Evolutionary conservation across 225 moss, liverwort and hornwort genomes (phyloP).

Genomic region (Lunularia cruciata): DNA sequence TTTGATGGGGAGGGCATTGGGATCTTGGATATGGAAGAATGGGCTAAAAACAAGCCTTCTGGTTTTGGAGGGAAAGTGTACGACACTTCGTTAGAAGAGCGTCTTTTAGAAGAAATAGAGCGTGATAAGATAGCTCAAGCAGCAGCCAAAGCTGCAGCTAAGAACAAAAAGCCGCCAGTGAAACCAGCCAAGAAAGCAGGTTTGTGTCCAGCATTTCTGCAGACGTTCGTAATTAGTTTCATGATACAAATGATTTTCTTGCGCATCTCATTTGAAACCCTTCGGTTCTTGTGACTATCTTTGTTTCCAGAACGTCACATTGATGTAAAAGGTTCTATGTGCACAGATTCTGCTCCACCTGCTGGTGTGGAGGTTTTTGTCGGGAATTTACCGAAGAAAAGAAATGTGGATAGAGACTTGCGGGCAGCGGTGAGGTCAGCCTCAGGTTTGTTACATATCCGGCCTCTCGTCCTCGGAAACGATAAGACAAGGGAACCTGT

Average conservation of each 20-base stretch:
- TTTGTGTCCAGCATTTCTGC: too few species aligned
- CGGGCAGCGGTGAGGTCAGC: constrained; percentile 53
- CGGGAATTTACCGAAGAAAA: constrained; percentile 81
- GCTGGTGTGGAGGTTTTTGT: constrained; percentile 88
- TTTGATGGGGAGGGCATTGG: constrained; percentile 41
- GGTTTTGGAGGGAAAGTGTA: constrained; percentile 78
- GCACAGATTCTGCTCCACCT: constrained; percentile 53
- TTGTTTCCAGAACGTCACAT: background rate
- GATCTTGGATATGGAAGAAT: constrained; percentile 68
- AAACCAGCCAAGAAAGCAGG: constrained; percentile 10
- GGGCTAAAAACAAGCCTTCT: constrained; percentile 67
- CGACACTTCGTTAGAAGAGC: constrained; percentile 76
- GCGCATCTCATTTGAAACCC: too few species aligned
- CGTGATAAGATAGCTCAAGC: constrained; percentile 51
- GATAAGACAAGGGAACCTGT: constrained; percentile 96
- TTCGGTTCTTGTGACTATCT: too few species aligned
- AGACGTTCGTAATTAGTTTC: too few species aligned
- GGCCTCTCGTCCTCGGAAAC: constrained; percentile 69
- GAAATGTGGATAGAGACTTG: constrained; percentile 85
- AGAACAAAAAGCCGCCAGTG: constrained; percentile 11
- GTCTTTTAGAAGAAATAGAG: constrained; percentile 68
- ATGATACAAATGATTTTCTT: too few species aligned
- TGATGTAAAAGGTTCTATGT: background rate
- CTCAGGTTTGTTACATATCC: constrained; percentile 72
- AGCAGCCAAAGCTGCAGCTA: constrained; percentile 28